phyloP scores from a whole-genome alignment of 2,329 filamentous ascomycete genomes.

The Alternaria rosae region DNA sequence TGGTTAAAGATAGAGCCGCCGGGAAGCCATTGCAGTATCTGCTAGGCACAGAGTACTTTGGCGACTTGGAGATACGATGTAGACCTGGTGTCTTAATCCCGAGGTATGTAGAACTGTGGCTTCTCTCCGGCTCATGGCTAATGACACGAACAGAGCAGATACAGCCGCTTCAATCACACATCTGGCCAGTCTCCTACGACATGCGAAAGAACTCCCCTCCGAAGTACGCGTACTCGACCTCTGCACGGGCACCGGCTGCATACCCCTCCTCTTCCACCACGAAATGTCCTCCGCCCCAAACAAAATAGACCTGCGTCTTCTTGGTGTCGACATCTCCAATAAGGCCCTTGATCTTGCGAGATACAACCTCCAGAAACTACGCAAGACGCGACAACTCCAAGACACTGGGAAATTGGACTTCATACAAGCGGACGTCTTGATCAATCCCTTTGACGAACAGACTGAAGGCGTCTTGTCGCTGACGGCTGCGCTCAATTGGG shows the following conservation, averaged over 20 bases:
- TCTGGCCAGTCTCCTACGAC: constrained; percentile 39
- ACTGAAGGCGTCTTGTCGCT: constrained; percentile 17
- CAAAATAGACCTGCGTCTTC: constrained; percentile 56
- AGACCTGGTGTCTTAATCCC: constrained; percentile 83
- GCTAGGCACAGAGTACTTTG: constrained; percentile 87
- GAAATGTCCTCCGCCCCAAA: constrained; percentile 56
- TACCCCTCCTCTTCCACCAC: constrained; percentile 76
- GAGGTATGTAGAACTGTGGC: constrained; percentile 56
- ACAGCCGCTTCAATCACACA: constrained; percentile 52
- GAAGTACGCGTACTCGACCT: constrained; percentile 76
- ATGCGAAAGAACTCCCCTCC: constrained; percentile 27
- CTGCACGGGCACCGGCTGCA: constrained; percentile 91
- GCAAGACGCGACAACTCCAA: constrained; percentile 12
- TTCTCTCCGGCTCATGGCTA: constrained; percentile 10
- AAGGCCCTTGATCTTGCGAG: constrained; percentile 70
- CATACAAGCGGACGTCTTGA: constrained; percentile 53
- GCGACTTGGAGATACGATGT: constrained; percentile 79
- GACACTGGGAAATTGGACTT: constrained; percentile 54
- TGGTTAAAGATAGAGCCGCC: constrained; percentile 52
- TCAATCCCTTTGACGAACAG: constrained; percentile 59
- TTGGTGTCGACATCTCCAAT: constrained; percentile 77
- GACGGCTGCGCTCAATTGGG: constrained; percentile 23
- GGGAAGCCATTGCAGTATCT: constrained; percentile 90
- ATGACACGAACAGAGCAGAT: constrained; percentile 50
- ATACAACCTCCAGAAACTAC: constrained; percentile 64